A percentile compares a stretch with the other conserved stretches of the same genome.
These are phyloP conservation scores for Monilinia fructicola DNA, from an alignment of 2,329 filamentous ascomycete species.

Conservation along the genomic window DNA sequence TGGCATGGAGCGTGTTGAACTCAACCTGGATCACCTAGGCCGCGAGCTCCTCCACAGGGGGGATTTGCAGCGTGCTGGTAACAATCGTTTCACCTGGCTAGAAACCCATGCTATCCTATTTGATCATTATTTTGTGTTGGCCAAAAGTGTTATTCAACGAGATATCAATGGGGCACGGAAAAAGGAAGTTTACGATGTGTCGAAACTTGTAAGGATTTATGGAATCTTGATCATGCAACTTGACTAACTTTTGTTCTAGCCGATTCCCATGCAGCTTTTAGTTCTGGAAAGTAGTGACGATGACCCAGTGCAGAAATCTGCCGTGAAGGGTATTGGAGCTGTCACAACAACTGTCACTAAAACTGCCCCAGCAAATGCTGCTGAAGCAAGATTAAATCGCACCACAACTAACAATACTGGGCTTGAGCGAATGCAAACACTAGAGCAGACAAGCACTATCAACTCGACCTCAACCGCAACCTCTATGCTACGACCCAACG, in stretches of 20 bases:
- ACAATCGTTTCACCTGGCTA: conserved; percentile 86
- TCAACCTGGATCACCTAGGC: conserved; percentile 93
- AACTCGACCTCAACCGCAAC: conserved; percentile 59
- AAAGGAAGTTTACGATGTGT: conserved; percentile 86
- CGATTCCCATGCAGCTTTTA: conserved; percentile 94
- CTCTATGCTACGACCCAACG: conserved; percentile 48
- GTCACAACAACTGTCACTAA: conserved; percentile 58
- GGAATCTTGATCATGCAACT: background rate
- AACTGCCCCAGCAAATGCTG: conserved; percentile 60
- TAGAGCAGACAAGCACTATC: conserved; percentile 68
- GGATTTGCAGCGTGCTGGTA: conserved; percentile 84
- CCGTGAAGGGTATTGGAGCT: conserved; percentile 57
- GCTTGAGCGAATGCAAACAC: conserved; percentile 49
- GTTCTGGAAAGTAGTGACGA: conserved; percentile 92
- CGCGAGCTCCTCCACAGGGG: conserved; percentile 86
- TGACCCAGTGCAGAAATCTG: conserved; percentile 79
- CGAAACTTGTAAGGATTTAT: conserved; percentile 68
- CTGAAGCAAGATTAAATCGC: conserved; percentile 52
- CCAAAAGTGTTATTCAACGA: conserved; percentile 69
- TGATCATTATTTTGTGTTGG: conserved; percentile 92
- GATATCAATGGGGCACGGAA: conserved; percentile 72
- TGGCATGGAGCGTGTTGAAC: conserved; percentile 80
- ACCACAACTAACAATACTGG: conserved; percentile 37
- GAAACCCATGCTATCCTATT: conserved; percentile 93
- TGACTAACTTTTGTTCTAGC: conserved; percentile 57